A percentile compares a stretch with the other conserved stretches of the same genome.
Conservation (phyloP, 2,329 filamentous ascomycete genomes). For the Phyllosticta citriasiana region DNA sequence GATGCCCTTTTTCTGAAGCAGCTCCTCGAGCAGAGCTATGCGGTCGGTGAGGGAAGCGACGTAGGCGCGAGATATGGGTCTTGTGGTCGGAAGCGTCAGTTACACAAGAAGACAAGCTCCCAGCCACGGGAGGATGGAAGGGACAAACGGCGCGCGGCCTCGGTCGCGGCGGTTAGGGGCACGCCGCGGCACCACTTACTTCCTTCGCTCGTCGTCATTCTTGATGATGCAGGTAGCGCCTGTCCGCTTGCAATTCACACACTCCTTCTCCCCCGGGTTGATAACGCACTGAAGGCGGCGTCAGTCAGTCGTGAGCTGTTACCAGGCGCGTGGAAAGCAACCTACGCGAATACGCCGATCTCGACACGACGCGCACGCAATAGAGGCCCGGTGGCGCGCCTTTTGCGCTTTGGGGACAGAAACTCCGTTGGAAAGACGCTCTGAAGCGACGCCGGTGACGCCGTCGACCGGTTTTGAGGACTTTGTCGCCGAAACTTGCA, state of each 20-base stretch:
- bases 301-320: slow-evolving; percentile 14
- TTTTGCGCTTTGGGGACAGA: slow-evolving; percentile 17
- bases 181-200: slow-evolving; percentile 28
- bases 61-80: slow-evolving; percentile 49
- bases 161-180: neutral
- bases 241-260: slow-evolving; percentile 43
- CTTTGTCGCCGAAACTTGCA: neutral
- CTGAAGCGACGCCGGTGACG: neutral
- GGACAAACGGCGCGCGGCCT: neutral
- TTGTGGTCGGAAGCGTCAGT: slow-evolving; percentile 16
- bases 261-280: slow-evolving; percentile 40
- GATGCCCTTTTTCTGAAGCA: slow-evolving; percentile 42
- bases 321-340: slow-evolving; percentile 2
- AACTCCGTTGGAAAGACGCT: neutral
- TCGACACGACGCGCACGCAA: slow-evolving; percentile 47
- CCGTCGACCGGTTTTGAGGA: neutral
- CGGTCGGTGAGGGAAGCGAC: slow-evolving; percentile 48
- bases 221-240: slow-evolving; percentile 46
- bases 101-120: neutral
- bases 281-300: slow-evolving; percentile 39
- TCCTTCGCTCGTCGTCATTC: slow-evolving; percentile 47
- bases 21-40: slow-evolving; percentile 41
- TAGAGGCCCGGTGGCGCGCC: slow-evolving; percentile 38
- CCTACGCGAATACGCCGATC: slow-evolving; percentile 33
- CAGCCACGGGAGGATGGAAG: neutral